phyloP scores from a whole-genome alignment of 2,329 filamentous ascomycete genomes.

The Arachnomyces sp. region DNA sequence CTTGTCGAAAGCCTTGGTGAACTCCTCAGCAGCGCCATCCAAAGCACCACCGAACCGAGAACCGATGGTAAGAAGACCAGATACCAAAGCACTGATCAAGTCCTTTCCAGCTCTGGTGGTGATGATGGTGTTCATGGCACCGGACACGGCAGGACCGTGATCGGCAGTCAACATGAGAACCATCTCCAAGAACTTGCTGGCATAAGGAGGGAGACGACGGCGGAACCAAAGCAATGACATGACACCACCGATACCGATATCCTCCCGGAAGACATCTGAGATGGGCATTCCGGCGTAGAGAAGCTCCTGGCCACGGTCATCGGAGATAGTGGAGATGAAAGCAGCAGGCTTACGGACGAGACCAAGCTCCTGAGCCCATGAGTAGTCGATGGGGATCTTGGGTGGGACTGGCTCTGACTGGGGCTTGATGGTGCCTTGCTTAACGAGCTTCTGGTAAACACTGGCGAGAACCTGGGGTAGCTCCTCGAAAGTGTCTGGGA shows the following conservation, averaged over 20 bases:
- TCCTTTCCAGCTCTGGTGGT: conserved; percentile 99
- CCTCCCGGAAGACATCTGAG: conserved; percentile 98
- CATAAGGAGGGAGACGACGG: conserved; percentile 87
- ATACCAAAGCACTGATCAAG: conserved; percentile 87
- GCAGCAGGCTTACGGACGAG: conserved; percentile 99
- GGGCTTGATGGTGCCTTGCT: conserved; percentile 75
- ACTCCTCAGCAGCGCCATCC: conserved; percentile 95
- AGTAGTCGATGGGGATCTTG: conserved; percentile 99
- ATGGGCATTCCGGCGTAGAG: conserved; percentile 99
- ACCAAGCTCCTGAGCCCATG: conserved; percentile 97
- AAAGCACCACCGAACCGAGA: conserved; percentile 97
- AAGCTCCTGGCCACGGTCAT: conserved; percentile 98
- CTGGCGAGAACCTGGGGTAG: conserved; percentile 66
- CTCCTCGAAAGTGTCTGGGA: conserved; percentile 95
- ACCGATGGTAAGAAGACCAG: conserved; percentile 95
- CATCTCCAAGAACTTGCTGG: conserved; percentile 99
- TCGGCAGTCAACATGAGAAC: conserved; percentile 99
- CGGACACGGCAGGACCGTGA: conserved; percentile 96
- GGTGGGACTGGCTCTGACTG: conserved; percentile 83
- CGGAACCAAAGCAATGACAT: conserved; percentile 99
- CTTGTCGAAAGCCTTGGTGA: conserved; percentile 97
- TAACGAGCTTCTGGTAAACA: conserved; percentile 84
- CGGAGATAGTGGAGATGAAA: conserved; percentile 99
- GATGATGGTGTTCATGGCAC: conserved; percentile 99
- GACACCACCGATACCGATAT: conserved; percentile 98